Percentiles rank a stretch among this genome's conserved stretches.
Conservation (phyloP, 352 stramenopile genomes). For the Phytophthora constricta region DNA sequence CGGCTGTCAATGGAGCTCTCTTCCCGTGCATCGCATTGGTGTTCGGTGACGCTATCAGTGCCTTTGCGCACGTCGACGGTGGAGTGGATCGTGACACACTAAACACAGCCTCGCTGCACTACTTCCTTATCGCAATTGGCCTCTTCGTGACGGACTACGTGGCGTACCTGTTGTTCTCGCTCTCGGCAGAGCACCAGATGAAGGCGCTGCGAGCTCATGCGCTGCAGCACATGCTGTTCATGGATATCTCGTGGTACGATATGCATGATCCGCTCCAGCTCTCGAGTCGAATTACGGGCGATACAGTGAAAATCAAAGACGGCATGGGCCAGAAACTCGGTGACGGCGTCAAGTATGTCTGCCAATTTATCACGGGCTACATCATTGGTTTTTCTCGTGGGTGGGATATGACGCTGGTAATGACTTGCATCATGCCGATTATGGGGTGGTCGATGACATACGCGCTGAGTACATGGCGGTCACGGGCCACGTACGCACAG, state of each 20-base stretch:
- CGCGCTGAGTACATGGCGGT: background rate
- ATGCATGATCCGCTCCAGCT: slow-evolving; percentile 18
- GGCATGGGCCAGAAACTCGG: slow-evolving; percentile 25
- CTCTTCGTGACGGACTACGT: slow-evolving; percentile 14
- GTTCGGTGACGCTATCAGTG: slow-evolving; percentile 46
- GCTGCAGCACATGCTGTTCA: slow-evolving; percentile 28
- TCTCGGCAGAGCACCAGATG: slow-evolving; percentile 28
- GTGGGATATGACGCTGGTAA: slow-evolving; percentile 1
- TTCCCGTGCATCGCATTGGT: slow-evolving; percentile 29
- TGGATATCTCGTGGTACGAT: slow-evolving; percentile 34
- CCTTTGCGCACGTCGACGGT: slow-evolving; percentile 8
- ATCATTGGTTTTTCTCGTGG: slow-evolving; percentile 12
- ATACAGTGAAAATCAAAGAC: slow-evolving; percentile 30
- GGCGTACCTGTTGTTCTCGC: slow-evolving; percentile 11
- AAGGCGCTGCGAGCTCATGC: slow-evolving; percentile 15
- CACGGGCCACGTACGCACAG: slow-evolving; percentile 7
- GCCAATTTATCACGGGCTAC: slow-evolving; percentile 23
- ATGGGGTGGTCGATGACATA: slow-evolving; percentile 18
- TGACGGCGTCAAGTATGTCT: slow-evolving; percentile 17
- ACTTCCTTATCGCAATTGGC: slow-evolving; percentile 20
- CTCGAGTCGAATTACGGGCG: slow-evolving; percentile 20
- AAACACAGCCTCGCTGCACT: slow-evolving; percentile 16
- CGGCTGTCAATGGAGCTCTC: slow-evolving; percentile 38
- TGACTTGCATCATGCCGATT: slow-evolving; percentile 7
- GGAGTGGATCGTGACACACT: slow-evolving; percentile 25